These are phyloP conservation scores for Arthrobotrys entomopaga DNA, from an alignment of 2,329 filamentous ascomycete species.

Conservation along the genomic window DNA sequence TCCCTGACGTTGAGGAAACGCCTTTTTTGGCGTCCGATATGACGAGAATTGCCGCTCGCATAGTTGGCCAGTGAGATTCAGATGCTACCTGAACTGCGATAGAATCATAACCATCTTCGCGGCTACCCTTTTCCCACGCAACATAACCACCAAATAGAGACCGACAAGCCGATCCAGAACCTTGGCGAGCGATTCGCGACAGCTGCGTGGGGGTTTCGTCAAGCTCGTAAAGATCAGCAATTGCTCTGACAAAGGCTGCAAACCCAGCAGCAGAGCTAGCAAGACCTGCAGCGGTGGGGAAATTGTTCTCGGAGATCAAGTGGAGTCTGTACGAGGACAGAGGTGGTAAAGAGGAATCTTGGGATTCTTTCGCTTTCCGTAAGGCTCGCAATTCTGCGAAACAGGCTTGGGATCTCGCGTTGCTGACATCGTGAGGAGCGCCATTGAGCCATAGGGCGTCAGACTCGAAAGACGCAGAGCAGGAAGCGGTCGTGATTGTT, in stretches of 20 bases:
- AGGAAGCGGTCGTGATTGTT: constrained; percentile 94
- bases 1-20: constrained; percentile 88
- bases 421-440: constrained; percentile 81
- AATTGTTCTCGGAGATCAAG: constrained; percentile 97
- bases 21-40: constrained; percentile 95
- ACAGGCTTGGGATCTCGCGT: constrained; percentile 92
- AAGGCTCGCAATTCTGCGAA: constrained; percentile 84
- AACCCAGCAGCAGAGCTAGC: constrained; percentile 77
- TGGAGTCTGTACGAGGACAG: constrained; percentile 80
- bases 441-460: constrained; percentile 87
- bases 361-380: constrained; percentile 77
- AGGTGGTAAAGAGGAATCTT: constrained; percentile 79
- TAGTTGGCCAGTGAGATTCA: constrained; percentile 90
- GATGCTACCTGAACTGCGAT: constrained; percentile 87
- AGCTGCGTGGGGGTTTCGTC: constrained; percentile 83
- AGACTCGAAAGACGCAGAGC: constrained; percentile 76
- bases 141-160: constrained; percentile 95
- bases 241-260: constrained; percentile 79
- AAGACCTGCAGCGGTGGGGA: constrained; percentile 94
- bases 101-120: constrained; percentile 82
- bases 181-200: constrained; percentile 88
- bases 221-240: constrained; percentile 90
- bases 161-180: constrained; percentile 92
- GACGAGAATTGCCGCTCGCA: constrained; percentile 91
- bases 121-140: constrained; percentile 83